phyloP scores from a whole-genome alignment of 768 basidiomycete species.

The Boletus huronensis region DNA sequence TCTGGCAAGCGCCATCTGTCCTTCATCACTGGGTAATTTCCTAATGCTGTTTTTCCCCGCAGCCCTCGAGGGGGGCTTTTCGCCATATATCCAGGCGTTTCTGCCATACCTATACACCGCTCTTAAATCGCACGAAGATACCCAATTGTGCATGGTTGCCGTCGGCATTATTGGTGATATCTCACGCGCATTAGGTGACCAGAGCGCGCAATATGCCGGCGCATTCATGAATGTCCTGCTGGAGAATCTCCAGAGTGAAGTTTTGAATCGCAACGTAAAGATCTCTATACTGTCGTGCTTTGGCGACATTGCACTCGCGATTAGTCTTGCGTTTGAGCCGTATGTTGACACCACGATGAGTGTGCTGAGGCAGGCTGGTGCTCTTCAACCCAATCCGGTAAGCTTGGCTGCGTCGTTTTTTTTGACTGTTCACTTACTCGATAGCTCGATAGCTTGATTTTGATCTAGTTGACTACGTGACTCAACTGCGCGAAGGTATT shows the following conservation, averaged over 20 bases:
- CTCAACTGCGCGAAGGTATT: slow-evolving; percentile 88
- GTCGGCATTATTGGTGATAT: slow-evolving; percentile 96
- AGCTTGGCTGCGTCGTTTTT: slow-evolving; percentile 23
- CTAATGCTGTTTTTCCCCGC: slow-evolving; percentile 8
- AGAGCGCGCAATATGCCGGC: slow-evolving; percentile 76
- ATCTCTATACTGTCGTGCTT: slow-evolving; percentile 95
- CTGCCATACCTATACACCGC: slow-evolving; percentile 84
- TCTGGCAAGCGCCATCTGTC: slow-evolving; percentile 43
- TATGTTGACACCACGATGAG: slow-evolving; percentile 89
- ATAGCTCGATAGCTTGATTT: slow-evolving; percentile 59
- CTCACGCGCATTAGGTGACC: slow-evolving; percentile 88
- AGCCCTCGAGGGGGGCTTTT: slow-evolving; percentile 77
- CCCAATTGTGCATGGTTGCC: slow-evolving; percentile 91
- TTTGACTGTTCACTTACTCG: not conserved
- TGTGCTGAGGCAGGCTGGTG: slow-evolving; percentile 87
- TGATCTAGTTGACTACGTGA: slow-evolving; percentile 90
- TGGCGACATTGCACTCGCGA: slow-evolving; percentile 93
- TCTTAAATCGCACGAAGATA: slow-evolving; percentile 90
- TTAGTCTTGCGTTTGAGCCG: slow-evolving; percentile 81
- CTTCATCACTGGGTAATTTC: not conserved
- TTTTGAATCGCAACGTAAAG: slow-evolving; percentile 92
- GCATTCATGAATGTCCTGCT: slow-evolving; percentile 91
- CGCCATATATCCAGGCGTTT: slow-evolving; percentile 82
- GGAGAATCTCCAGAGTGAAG: slow-evolving; percentile 86
- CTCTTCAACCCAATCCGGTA: slow-evolving; percentile 84